Evolutionary conservation across 257 asterid genomes (phyloP).

Genomic region (Verbena officinalis): DNA sequence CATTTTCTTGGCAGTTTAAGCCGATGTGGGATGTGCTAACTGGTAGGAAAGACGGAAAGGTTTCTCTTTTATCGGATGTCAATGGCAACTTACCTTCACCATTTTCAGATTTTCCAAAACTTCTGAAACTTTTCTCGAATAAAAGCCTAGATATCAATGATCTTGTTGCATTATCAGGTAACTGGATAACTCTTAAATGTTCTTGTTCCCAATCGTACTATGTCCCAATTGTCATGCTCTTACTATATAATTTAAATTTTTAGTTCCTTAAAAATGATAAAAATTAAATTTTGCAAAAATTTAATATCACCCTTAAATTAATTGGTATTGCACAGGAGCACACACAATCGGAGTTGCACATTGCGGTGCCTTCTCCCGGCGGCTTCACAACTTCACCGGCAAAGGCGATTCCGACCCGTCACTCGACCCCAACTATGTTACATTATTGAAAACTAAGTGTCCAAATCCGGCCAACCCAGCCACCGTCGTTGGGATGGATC

Average conservation of each 20-base stretch:
- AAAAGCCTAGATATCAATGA: conserved; percentile 39
- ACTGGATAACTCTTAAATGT: background rate
- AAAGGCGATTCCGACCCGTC: conserved; percentile 53
- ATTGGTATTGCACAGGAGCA: conserved; percentile 53
- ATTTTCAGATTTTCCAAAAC: conserved; percentile 42
- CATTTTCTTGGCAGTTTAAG: conserved; percentile 28
- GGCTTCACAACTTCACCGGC: conserved; percentile 62
- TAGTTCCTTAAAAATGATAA: too few relatives aligned
- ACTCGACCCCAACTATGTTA: conserved; percentile 43
- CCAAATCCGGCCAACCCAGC: conserved; percentile 33
- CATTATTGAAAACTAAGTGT: conserved; percentile 30
- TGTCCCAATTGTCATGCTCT: too few relatives aligned
- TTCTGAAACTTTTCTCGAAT: conserved; percentile 30
- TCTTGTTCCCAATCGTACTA: too few relatives aligned
- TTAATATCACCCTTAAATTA: too few relatives aligned
- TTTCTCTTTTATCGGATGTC: conserved; percentile 42
- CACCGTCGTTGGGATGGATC: conserved; percentile 51
- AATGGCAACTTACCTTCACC: conserved; percentile 47
- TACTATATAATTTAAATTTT: too few relatives aligned
- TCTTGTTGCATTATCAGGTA: conserved; percentile 63
- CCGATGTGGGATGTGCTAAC: conserved; percentile 50
- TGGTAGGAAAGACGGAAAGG: conserved; percentile 53
- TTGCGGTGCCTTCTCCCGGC: conserved; percentile 53
- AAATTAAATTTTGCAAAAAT: too few relatives aligned
- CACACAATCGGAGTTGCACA: conserved; percentile 64